Percentiles rank a stretch among this genome's conserved stretches.
These are phyloP conservation scores for Lycium ferocissimum DNA, from an alignment of 257 asterid genomes.

Conservation along the genomic window DNA sequence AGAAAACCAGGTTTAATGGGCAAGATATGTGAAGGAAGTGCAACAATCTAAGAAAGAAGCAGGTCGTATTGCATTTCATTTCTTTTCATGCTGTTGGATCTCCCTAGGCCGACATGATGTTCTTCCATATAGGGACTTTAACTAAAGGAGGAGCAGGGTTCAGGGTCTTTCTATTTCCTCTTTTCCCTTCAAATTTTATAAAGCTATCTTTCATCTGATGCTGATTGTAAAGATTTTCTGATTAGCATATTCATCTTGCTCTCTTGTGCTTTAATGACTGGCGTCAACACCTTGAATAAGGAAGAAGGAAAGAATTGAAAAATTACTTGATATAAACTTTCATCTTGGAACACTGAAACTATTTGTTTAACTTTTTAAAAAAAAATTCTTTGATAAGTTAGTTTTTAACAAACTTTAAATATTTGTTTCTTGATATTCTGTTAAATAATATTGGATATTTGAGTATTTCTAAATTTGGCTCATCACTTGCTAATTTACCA, in stretches of 20 bases:
- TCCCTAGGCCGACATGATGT: background rate
- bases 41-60: conserved; percentile 2
- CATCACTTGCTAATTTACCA: background rate
- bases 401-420: background rate
- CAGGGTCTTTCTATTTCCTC: background rate
- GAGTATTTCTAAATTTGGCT: background rate
- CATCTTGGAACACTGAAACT: background rate
- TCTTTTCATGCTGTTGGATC: conserved; percentile 11
- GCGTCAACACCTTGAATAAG: background rate
- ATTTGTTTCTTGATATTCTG: background rate
- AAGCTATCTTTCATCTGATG: background rate
- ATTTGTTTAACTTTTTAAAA: background rate
- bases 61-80: background rate
- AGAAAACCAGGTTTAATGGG: background rate
- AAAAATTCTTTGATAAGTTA: background rate
- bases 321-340: background rate
- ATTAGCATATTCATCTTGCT: background rate
- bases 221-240: background rate
- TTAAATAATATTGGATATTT: background rate
- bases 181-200: background rate
- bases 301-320: background rate
- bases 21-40: too few relatives aligned
- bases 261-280: background rate
- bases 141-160: too few relatives aligned
- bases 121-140: background rate